Conservation (phyloP, 768 basidiomycete genomes). For the Lepiota brunneoincarnata region DNA sequence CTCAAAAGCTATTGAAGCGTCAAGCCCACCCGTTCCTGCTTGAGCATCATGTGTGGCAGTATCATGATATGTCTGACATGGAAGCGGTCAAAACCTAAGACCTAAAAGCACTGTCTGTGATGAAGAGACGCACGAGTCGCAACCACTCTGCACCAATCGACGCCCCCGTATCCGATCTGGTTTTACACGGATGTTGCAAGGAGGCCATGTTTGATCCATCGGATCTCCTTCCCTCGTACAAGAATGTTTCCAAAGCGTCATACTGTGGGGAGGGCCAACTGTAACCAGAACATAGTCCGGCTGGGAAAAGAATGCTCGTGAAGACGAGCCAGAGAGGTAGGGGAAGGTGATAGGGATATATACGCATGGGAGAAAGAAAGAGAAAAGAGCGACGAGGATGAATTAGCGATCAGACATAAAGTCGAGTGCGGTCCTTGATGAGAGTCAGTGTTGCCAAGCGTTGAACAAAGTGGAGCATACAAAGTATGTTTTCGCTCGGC, state of each 20-base stretch:
- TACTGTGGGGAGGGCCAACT: slow-evolving; percentile 18
- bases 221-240: slow-evolving; percentile 16
- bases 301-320: slow-evolving; percentile 7
- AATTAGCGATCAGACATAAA: no score
- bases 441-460: no score
- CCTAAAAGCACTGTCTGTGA: background rate
- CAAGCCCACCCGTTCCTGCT: slow-evolving; percentile 25
- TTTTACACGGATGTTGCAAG: slow-evolving; percentile 18
- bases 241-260: slow-evolving; percentile 16
- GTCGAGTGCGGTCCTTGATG: no score
- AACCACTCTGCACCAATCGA: slow-evolving; percentile 20
- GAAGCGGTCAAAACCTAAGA: slow-evolving; percentile 11
- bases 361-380: background rate
- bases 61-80: slow-evolving; percentile 21
- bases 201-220: slow-evolving; percentile 18
- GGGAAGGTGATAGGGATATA: no score
- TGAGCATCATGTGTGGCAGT: slow-evolving; percentile 20
- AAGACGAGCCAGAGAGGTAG: no score
- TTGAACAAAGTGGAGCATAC: no score
- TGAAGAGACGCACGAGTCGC: slow-evolving; percentile 12
- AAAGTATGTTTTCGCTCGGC: no score
- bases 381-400: background rate
- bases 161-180: slow-evolving; percentile 13
- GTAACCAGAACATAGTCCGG: slow-evolving; percentile 8
- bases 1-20: slow-evolving; percentile 25